Base-by-base conservation (phyloP, 495 filamentous ascomycete genomes). In the Wilcoxina mikolae region DNA sequence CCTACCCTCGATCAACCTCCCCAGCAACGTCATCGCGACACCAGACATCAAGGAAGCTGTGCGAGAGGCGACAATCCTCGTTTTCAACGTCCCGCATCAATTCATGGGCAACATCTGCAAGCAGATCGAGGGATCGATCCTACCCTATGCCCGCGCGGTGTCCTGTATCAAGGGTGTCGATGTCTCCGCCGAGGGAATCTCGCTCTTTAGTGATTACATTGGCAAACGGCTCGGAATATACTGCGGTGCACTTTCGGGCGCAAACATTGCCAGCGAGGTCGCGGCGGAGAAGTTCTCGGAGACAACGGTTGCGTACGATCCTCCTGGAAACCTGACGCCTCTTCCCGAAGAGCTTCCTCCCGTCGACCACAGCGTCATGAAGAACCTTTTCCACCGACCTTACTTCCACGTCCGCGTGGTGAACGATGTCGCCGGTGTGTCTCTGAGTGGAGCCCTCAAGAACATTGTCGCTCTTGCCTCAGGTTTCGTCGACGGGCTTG, bases 81-180 rank as follows among this genome's bases (percentile, higher is more conserved):
- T 99, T 60, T 99, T 99, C 77, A 95, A 95, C 71, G 76, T 98
- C 17, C 93, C 93, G 4, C 93, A 99, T 71, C 90, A 99, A 68
- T 99, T 99, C 70, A 95, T 99, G 65, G 76, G 77, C 68, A 80
- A 79, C 56, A 85, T 87, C 57, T 95, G 89, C 70, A 76, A 82
- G 38, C 80, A 87, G 67, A 76, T 99, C 56, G 77, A 84, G 67
- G 91, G 87, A 49, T 78, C 94, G 60, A 90, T 93, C 61, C 70
- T 94, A 15, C 91, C 91, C 0, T 95, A 82, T 59, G 90, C 93
- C 17, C 80, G 93, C 46, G 93, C 87, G 42, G 84, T 99, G 57
- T 94, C 87, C 57, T 99, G 93, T 69, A 96, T 95, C 69, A 99
- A 99, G 74, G 93, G 93, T 57, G 87, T 99, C 44, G 82, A 91